Percentiles rank a stretch among this genome's conserved stretches.
Conservation (phyloP, 345 rosid genomes). For the Dipteronia sinensis region DNA sequence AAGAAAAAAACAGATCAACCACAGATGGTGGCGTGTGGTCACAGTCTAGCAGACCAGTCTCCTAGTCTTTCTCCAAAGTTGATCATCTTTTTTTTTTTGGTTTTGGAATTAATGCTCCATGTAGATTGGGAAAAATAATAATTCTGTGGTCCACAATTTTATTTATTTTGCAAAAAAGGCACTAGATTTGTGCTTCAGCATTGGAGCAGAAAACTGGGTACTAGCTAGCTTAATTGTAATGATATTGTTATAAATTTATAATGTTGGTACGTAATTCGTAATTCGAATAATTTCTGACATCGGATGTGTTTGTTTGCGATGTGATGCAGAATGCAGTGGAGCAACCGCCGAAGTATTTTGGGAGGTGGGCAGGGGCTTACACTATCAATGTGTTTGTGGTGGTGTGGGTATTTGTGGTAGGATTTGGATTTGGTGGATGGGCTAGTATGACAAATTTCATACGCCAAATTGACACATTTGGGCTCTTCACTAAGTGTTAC, state of each 20-base stretch:
- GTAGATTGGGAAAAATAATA: not conserved
- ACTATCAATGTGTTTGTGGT: slow-evolving; percentile 77
- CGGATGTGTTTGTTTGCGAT: slow-evolving; percentile 15
- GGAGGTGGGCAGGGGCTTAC: slow-evolving; percentile 85
- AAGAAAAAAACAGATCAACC: slow-evolving; percentile 9
- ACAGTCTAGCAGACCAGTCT: slow-evolving; percentile 39
- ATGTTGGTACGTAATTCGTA: too few species aligned
- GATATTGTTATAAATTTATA: too few species aligned
- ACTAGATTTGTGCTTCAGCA: slow-evolving; percentile 26
- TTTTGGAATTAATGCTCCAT: not conserved
- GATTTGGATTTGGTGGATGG: slow-evolving; percentile 99
- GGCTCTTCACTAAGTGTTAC: slow-evolving; percentile 92
- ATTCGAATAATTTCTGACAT: not conserved
- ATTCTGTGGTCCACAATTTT: not conserved
- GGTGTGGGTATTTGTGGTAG: slow-evolving; percentile 89
- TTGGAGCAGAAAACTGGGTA: slow-evolving; percentile 14
- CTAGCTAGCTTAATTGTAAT: not conserved
- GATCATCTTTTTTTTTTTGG: not conserved
- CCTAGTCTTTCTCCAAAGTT: slow-evolving; percentile 32
- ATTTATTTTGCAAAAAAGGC: not conserved
- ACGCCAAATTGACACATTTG: slow-evolving; percentile 94
- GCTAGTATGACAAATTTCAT: slow-evolving; percentile 83
- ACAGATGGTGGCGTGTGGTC: slow-evolving; percentile 37
- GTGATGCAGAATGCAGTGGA: slow-evolving; percentile 85
- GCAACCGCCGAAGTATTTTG: slow-evolving; percentile 75